Evolutionary conservation across 345 rosid species (phyloP).

Genomic region (Melaleuca alternifolia): DNA sequence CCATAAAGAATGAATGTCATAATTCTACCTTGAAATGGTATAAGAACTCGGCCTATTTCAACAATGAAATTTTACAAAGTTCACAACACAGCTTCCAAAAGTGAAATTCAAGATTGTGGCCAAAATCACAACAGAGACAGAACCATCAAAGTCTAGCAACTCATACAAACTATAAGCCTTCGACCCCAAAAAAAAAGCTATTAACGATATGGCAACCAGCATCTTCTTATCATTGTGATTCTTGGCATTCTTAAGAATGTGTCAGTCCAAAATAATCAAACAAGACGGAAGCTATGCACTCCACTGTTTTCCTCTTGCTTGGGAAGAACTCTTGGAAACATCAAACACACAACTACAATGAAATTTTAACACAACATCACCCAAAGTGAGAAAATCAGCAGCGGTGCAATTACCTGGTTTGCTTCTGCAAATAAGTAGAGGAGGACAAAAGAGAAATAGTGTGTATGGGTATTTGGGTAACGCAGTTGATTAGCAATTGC

Average conservation of each 20-base stretch:
- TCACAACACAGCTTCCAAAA: neutral
- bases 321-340: neutral
- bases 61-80: neutral
- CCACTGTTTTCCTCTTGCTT: neutral
- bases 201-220: neutral
- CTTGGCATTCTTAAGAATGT: neutral
- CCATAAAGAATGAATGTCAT: neutral
- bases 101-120: neutral
- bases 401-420: slow-evolving; percentile 50
- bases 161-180: neutral
- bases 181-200: neutral
- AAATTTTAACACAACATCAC: neutral
- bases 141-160: neutral
- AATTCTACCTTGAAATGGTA: neutral
- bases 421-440: slow-evolving; percentile 73
- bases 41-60: neutral
- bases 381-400: neutral
- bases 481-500: slow-evolving; percentile 96
- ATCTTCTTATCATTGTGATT: neutral
- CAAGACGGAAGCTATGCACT: neutral
- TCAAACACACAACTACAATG: neutral
- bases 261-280: neutral
- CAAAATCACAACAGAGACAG: neutral
- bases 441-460: slow-evolving; percentile 89
- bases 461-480: slow-evolving; percentile 97